Percentiles rank a stretch among this genome's conserved stretches.
Conservation (phyloP, 2,329 filamentous ascomycete species). For the Ophiostoma pallidulum region DNA sequence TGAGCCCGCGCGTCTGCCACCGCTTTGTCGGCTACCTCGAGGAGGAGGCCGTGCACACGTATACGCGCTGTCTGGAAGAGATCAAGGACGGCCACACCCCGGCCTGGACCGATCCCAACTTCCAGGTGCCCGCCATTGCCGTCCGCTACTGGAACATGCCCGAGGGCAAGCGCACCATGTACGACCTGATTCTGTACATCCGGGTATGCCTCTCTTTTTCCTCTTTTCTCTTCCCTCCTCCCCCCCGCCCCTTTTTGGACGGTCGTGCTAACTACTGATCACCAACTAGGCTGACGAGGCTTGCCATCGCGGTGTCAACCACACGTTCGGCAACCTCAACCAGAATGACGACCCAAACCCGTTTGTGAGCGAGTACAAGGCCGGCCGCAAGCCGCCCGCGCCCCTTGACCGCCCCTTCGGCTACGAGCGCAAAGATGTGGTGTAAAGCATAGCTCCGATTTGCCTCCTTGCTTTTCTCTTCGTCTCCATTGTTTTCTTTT, state of each 20-base stretch:
- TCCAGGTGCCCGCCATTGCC: slow-evolving; percentile 79
- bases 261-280: not conserved
- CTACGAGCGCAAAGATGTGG: slow-evolving; percentile 75
- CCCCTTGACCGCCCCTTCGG: slow-evolving; percentile 57
- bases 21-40: slow-evolving; percentile 96
- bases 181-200: slow-evolving; percentile 78
- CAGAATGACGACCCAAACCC: slow-evolving; percentile 86
- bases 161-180: slow-evolving; percentile 71
- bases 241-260: not conserved
- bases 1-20: slow-evolving; percentile 81
- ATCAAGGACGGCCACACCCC: slow-evolving; percentile 78
- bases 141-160: slow-evolving; percentile 93
- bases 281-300: slow-evolving; percentile 51
- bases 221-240: no score
- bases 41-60: slow-evolving; percentile 93
- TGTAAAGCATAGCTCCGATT: no score
- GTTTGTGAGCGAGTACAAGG: slow-evolving; percentile 75
- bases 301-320: slow-evolving; percentile 88
- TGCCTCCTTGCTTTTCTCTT: no score
- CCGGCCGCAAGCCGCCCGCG: slow-evolving; percentile 56
- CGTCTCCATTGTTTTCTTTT: no score
- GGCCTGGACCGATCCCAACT: slow-evolving; percentile 61
- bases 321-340: slow-evolving; percentile 82
- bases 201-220: no score
- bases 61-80: slow-evolving; percentile 80